Conservation (phyloP, 108 stramenopile species). For the Cyclotella sp. region DNA sequence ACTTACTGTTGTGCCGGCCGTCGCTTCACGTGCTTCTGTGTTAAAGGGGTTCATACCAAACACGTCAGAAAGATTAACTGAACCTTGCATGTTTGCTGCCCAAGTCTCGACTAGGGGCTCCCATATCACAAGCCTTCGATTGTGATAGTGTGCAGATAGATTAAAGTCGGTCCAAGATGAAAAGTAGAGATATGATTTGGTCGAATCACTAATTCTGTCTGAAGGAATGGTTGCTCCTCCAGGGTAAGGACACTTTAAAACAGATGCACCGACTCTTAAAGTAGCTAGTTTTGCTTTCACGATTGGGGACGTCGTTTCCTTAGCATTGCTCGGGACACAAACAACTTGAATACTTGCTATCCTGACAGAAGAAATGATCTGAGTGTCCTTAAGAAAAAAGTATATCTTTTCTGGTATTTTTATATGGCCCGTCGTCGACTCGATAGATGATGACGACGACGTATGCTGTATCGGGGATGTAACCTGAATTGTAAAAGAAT, state of each 20-base stretch:
- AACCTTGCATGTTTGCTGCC: conserved; percentile 42
- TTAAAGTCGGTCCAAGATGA: conserved; percentile 57
- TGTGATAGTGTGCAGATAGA: conserved; percentile 74
- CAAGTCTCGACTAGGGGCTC: conserved; percentile 88
- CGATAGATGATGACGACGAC: conserved; percentile 4
- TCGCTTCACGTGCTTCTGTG: neutral
- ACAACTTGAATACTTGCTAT: conserved; percentile 58
- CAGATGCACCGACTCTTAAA: conserved; percentile 50
- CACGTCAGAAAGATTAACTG: conserved; percentile 25
- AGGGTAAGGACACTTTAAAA: conserved; percentile 25
- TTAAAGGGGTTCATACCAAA: conserved; percentile 23
- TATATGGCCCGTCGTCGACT: conserved; percentile 13
- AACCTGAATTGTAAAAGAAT: neutral
- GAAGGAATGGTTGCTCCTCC: neutral
- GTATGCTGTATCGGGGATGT: conserved; percentile 19
- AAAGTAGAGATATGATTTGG: conserved; percentile 20
- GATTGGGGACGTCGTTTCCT: conserved; percentile 62
- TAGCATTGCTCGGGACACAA: conserved; percentile 70
- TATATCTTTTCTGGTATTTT: conserved; percentile 8
- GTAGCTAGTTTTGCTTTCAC: conserved; percentile 50
- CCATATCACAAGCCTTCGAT: conserved; percentile 75
- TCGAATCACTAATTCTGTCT: neutral
- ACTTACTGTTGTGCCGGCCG: neutral
- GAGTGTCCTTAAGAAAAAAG: conserved; percentile 33
- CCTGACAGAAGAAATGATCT: conserved; percentile 45